Evolutionary conservation across 2,329 filamentous ascomycete genomes (phyloP).

Genomic region (Colletotrichum orbiculare): DNA sequence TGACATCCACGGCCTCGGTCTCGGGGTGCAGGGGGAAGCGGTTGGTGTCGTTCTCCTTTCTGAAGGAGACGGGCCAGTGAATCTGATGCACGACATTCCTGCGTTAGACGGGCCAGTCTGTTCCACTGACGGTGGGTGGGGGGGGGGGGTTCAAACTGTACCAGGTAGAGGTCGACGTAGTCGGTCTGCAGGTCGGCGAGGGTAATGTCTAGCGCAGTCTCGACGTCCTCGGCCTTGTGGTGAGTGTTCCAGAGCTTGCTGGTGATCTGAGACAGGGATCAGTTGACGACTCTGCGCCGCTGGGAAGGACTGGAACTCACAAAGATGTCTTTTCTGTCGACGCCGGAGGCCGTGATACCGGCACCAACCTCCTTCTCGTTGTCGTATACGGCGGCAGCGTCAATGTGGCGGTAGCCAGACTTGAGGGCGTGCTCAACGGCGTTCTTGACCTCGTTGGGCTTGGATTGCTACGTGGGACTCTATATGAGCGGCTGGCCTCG

Average conservation of each 20-base stretch:
- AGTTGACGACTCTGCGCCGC: neutral
- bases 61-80: conserved; percentile 59
- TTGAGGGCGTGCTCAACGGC: conserved; percentile 70
- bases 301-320: neutral
- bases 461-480: conserved; percentile 54
- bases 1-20: conserved; percentile 55
- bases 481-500: neutral
- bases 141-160: conserved; percentile 15
- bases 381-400: conserved; percentile 72
- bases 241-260: conserved; percentile 50
- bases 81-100: conserved; percentile 50
- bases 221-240: conserved; percentile 44
- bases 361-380: conserved; percentile 67
- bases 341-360: conserved; percentile 57
- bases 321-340: conserved; percentile 64
- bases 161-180: conserved; percentile 47
- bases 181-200: conserved; percentile 45
- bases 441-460: conserved; percentile 51
- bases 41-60: conserved; percentile 54
- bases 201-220: conserved; percentile 43
- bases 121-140: neutral
- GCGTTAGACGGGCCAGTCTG: conserved; percentile 9
- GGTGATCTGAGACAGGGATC: conserved; percentile 25
- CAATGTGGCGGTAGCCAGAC: conserved; percentile 69
- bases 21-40: conserved; percentile 55